Evolutionary conservation across 73 alveolate species (phyloP).

Genomic region (Paramecium bursaria): DNA sequence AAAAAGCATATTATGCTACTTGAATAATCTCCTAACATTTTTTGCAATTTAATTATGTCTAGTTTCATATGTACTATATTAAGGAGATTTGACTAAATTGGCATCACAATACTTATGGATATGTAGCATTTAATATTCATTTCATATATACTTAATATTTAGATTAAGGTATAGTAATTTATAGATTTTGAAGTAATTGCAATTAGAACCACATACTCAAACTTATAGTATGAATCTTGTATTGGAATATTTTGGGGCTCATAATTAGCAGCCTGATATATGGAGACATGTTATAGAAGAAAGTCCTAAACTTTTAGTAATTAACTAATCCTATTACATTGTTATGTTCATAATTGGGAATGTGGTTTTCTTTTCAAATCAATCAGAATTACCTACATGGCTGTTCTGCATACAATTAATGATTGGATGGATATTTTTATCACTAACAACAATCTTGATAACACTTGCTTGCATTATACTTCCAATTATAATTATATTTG

Average conservation of each 20-base stretch:
- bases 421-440: constrained; percentile 7
- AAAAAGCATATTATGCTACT: not conserved
- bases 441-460: not conserved
- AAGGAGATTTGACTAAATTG: too few species aligned
- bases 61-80: too few species aligned
- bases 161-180: not conserved
- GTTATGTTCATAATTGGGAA: constrained; percentile 28
- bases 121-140: too few species aligned
- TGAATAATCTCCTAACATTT: too few species aligned
- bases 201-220: not conserved
- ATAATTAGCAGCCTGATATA: too few species aligned
- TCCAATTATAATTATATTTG: not conserved
- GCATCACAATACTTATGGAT: too few species aligned
- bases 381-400: not conserved
- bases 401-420: not conserved
- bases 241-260: too few species aligned
- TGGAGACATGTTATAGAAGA: not conserved
- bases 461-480: not conserved
- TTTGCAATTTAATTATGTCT: too few species aligned
- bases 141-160: too few species aligned
- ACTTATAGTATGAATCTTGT: too few species aligned
- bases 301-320: too few species aligned
- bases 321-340: not conserved
- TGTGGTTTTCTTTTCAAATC: not conserved
- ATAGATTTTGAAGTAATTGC: not conserved